These are phyloP conservation scores for Emericellopsis terricola DNA, from an alignment of 495 filamentous ascomycete genomes.

Conservation along the genomic window DNA sequence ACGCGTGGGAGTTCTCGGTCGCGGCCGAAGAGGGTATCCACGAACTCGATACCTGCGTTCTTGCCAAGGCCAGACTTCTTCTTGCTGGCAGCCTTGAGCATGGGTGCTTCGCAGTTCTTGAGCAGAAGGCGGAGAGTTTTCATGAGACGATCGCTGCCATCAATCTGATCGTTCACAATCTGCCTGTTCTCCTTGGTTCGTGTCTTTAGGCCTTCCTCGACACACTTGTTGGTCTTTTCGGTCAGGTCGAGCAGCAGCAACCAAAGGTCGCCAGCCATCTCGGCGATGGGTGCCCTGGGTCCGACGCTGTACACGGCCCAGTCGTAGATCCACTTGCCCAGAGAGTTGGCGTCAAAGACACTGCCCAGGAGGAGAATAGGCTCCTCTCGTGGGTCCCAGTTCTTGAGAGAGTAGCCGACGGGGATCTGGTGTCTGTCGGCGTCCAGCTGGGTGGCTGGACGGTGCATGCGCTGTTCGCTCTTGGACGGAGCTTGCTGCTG, in stretches of 20 bases:
- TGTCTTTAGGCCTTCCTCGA: conserved; percentile 63
- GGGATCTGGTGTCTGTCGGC: conserved; percentile 70
- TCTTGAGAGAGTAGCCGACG: conserved; percentile 84
- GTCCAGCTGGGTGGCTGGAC: conserved; percentile 81
- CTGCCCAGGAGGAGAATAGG: conserved; percentile 84
- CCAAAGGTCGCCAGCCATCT: conserved; percentile 91
- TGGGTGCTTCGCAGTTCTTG: conserved; percentile 80
- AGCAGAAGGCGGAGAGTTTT: conserved; percentile 72
- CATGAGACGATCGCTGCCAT: conserved; percentile 77
- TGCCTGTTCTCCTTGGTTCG: conserved; percentile 53
- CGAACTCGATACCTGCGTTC: conserved; percentile 88
- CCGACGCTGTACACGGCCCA: conserved; percentile 94
- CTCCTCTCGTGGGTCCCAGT: conserved; percentile 93
- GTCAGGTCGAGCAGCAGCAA: conserved; percentile 88
- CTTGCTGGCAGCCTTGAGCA: conserved; percentile 42
- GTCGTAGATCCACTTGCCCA: conserved; percentile 99
- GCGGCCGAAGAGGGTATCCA: conserved; percentile 88
- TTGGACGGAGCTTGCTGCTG: no score
- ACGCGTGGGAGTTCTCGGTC: conserved; percentile 84
- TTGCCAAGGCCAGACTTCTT: conserved; percentile 68
- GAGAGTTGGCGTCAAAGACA: conserved; percentile 92
- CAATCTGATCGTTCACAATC: conserved; percentile 79
- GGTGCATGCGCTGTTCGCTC: no score
- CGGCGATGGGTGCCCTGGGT: conserved; percentile 68
- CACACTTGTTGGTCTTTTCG: conserved; percentile 83